Conservation (phyloP, 2,329 filamentous ascomycete genomes). For the Fusarium equiseti region DNA sequence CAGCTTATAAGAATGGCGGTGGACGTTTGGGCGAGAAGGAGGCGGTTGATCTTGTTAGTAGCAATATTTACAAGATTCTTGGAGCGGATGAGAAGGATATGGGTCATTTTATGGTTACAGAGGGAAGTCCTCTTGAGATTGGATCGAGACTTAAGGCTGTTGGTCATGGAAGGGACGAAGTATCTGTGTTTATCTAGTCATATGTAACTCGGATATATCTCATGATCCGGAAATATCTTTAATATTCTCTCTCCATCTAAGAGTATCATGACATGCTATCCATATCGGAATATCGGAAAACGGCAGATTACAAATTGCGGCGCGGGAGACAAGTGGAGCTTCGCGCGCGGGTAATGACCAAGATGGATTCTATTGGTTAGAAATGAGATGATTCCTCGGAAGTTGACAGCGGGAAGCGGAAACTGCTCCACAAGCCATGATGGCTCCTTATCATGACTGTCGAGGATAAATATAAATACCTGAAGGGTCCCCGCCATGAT, state of each 20-base stretch:
- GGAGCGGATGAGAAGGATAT: conserved; percentile 56
- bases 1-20: conserved; percentile 66
- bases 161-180: conserved; percentile 37
- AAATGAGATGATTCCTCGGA: conserved; percentile 16
- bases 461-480: conserved; percentile 36
- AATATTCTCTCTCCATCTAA: background rate
- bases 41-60: conserved; percentile 68
- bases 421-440: conserved; percentile 39
- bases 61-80: conserved; percentile 69
- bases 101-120: conserved; percentile 71
- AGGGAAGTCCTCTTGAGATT: conserved; percentile 73
- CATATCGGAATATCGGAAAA: conserved; percentile 13
- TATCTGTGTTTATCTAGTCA: conserved; percentile 19
- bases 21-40: conserved; percentile 65
- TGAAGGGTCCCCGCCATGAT: conserved; percentile 16
- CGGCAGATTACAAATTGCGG: conserved; percentile 35
- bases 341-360: conserved; percentile 51
- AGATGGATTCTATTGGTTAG: conserved; percentile 15
- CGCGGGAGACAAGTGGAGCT: conserved; percentile 21
- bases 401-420: conserved; percentile 26
- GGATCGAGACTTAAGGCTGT: conserved; percentile 50
- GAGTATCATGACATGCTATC: background rate
- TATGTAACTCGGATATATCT: background rate
- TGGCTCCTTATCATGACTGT: conserved; percentile 21
- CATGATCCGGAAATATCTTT: background rate